A percentile compares a stretch with the other conserved stretches of the same genome.
phyloP scores from a whole-genome alignment of 78 protist species.

The Protostelium mycophagum region DNA sequence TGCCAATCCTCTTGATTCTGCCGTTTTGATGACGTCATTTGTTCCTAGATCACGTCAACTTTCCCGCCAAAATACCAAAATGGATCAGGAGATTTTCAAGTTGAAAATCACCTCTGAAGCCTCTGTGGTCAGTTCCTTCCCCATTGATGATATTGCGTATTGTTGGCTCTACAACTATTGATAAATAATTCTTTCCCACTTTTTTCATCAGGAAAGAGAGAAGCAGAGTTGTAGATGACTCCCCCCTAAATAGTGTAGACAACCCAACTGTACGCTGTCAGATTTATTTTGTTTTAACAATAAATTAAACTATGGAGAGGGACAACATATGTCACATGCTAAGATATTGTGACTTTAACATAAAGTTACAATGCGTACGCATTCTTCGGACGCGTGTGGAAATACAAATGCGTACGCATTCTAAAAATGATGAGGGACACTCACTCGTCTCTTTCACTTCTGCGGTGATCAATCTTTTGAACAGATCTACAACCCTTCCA shows the following conservation, averaged over 20 bases:
- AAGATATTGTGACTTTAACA: too few relatives aligned
- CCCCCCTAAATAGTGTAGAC: background rate
- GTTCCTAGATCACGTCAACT: background rate
- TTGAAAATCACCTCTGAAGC: too few relatives aligned
- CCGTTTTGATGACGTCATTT: background rate
- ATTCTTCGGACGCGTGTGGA: too few relatives aligned
- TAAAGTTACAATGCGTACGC: too few relatives aligned
- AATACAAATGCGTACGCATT: too few relatives aligned
- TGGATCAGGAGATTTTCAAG: too few relatives aligned
- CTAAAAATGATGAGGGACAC: too few relatives aligned
- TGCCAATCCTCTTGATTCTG: background rate
- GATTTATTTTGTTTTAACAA: too few relatives aligned
- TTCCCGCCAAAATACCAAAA: too few relatives aligned
- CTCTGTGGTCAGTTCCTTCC: background rate
- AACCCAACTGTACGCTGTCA: background rate
- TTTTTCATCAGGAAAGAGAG: background rate
- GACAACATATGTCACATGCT: too few relatives aligned
- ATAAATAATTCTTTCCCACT: background rate
- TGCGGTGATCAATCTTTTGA: background rate
- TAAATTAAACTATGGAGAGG: too few relatives aligned
- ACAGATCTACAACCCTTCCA: background rate
- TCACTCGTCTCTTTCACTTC: background rate
- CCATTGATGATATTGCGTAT: background rate
- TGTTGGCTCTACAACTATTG: background rate
- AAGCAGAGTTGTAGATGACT: background rate